Evolutionary conservation across 2,329 filamentous ascomycete species (phyloP), one percentile per base, ranked within the genome.

Genomic region (Trichoderma polysporum): DNA sequence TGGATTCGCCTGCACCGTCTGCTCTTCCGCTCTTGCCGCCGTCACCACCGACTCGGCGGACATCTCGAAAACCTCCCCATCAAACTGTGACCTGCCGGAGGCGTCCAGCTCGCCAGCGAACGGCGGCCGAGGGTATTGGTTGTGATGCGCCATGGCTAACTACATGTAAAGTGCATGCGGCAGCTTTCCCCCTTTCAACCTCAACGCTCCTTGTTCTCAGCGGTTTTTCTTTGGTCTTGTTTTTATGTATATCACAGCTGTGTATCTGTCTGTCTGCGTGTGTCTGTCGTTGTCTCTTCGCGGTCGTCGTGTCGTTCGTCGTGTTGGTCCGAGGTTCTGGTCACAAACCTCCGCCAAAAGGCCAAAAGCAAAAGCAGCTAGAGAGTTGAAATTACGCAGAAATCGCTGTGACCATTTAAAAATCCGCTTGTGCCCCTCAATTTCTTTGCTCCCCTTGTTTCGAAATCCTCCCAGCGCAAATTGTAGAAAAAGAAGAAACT

Each of bases 101-200:
- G 71, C 71, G 62, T 78, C 75, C 41, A 77, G 75, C 62, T 78
- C 75, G 68, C 74, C 75, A 63, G 74, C 68, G 69, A 76, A 75
- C 52, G 71, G 58, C 58, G 73, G 73, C 53, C 71, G 73, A 22
- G 63, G 68, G 37, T 68, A 66, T 39, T 67, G 62, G 6, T 65
- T 54, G 10, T 65, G 57, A 12, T 68, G 67, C 53, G 69, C 65
- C 70, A 71, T 71, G 68, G 59, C 65, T 47, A n/a, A 13, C 13
- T 33, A 50, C 27, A 25, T 19, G 25, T n/a, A 12, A 35, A 4
- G 17, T 45, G 27, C 37, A 7, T 19, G 12, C 47, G 47, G 27
- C 19, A 22, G n/a, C 2, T 52, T 31, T 25, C 9, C 9, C 13
- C 2, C 12, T 41, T n/a, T n/a, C n/a, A n/a, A n/a, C n/a, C n/a